Evolutionary conservation across 805 yeast species (phyloP), one percentile per base, ranked within the genome.

Genomic region (Zygoascus tannicola): DNA sequence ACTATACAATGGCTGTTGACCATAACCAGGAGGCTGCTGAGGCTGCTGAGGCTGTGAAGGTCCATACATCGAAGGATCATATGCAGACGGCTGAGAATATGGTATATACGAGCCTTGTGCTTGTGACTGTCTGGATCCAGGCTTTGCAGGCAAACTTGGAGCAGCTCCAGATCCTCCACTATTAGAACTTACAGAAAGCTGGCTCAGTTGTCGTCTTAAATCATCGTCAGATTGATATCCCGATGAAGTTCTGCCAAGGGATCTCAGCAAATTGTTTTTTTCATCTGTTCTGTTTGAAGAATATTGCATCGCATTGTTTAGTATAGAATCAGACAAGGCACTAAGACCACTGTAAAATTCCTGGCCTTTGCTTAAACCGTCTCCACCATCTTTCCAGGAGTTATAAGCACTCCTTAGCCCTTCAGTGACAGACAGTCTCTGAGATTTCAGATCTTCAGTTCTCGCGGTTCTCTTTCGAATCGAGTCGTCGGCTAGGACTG

Each of bases 351-450:
- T 62, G 59, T 90, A 90, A 56, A 85, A 84, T 8, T 64, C 69
- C 7, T 63, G 53, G 0, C 94, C 94, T 50, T 76, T 78, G 14
- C 65, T 61, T 44, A 76, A 58, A 4, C 94, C 95, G 4, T 65
- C 65, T 10, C 66, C 60, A 51, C 78, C 80, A 14, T 71, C 70
- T 32, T 67, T 67, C 79, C 88, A 86, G 16, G 66, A 64, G 5
- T 71, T 67, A 52, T 71, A 73, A 1, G 86, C 80, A 4, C 63
- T 58, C 41, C 71, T 59, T 44, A 74, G 65, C 38, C 67, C 64
- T 4, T 63, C 66, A 40, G 70, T 70, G 52, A 67, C 62, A 28
- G 54, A 57, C 10, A 55, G 64, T 56, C 60, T 52, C 44, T 51
- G 55, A 42, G 54, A 59, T 62, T 58, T 57, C 60, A 51, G 50